phyloP scores from a whole-genome alignment of 2,329 filamentous ascomycete species.

The Clonostachys sp. region DNA sequence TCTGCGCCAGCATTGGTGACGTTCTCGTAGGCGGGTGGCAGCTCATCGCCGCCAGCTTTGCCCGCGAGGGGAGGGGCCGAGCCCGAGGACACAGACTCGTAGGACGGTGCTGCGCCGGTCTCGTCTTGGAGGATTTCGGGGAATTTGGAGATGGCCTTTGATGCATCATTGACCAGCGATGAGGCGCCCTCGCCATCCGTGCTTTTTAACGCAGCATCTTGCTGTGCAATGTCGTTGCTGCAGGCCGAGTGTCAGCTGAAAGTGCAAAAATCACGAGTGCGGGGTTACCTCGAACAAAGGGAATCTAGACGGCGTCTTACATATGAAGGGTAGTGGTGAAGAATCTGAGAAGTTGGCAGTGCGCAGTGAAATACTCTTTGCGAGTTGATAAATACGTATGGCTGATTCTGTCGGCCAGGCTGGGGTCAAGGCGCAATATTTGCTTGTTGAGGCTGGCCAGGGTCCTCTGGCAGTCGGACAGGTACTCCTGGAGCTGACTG shows the following conservation, averaged over 20 bases:
- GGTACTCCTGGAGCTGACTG: conserved; percentile 13
- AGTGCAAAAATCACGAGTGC: neutral
- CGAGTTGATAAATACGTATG: conserved; percentile 15
- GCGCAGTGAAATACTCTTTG: conserved; percentile 12
- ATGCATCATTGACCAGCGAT: too few species aligned
- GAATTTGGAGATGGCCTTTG: too few species aligned
- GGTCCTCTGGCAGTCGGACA: conserved; percentile 19
- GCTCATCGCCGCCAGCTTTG: neutral
- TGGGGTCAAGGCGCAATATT: conserved; percentile 19
- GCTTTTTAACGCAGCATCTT: too few species aligned
- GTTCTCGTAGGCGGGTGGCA: conserved; percentile 6
- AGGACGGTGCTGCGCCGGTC: neutral
- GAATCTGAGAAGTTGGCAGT: conserved; percentile 14
- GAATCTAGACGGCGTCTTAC: conserved; percentile 17
- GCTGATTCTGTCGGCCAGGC: conserved; percentile 14
- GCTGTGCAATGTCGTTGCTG: too few species aligned
- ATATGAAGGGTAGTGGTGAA: conserved; percentile 11
- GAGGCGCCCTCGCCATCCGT: too few species aligned
- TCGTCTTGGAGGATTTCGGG: too few species aligned
- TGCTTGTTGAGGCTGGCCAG: conserved; percentile 24
- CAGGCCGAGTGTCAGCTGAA: too few species aligned
- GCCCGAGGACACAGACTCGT: neutral
- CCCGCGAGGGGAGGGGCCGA: neutral
- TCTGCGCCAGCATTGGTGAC: conserved; percentile 1
- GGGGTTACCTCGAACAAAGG: conserved; percentile 9